These are phyloP conservation scores for Pyrenophora teres DNA, from an alignment of 2,329 filamentous ascomycete genomes.

Conservation along the genomic window DNA sequence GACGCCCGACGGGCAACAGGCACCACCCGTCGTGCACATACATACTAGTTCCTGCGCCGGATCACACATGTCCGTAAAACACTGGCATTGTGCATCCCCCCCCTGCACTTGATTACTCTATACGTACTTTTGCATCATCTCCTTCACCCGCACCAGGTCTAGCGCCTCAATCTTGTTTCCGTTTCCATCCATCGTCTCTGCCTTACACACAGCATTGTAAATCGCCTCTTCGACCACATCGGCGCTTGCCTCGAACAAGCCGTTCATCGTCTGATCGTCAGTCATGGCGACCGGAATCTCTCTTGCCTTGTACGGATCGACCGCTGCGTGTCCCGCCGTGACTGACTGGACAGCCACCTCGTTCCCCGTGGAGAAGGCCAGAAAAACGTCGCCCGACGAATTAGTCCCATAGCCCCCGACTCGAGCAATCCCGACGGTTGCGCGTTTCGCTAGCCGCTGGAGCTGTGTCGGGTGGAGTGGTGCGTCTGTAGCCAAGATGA, in stretches of 20 bases:
- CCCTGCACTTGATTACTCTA: slow-evolving; percentile 6
- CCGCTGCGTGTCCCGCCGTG: slow-evolving; percentile 23
- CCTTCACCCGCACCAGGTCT: slow-evolving; percentile 42
- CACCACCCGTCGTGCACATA: too few species aligned
- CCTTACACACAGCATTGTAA: slow-evolving; percentile 66
- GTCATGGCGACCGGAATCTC: slow-evolving; percentile 56
- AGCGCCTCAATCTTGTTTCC: slow-evolving; percentile 50
- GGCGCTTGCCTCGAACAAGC: slow-evolving; percentile 64
- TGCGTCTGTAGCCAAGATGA: slow-evolving; percentile 65
- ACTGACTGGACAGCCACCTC: slow-evolving; percentile 53
- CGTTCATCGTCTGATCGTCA: slow-evolving; percentile 65
- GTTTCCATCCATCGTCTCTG: slow-evolving; percentile 62
- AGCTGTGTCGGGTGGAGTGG: slow-evolving; percentile 64
- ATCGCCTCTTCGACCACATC: slow-evolving; percentile 70
- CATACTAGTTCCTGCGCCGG: too few species aligned
- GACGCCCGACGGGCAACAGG: too few species aligned
- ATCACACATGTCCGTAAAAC: too few species aligned
- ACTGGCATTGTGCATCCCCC: too few species aligned
- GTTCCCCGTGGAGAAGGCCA: slow-evolving; percentile 68
- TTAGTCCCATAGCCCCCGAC: slow-evolving; percentile 67
- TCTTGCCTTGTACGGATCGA: slow-evolving; percentile 45
- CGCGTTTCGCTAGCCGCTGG: slow-evolving; percentile 63
- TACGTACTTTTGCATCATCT: slow-evolving; percentile 44
- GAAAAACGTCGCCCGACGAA: slow-evolving; percentile 68
- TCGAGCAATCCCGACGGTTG: slow-evolving; percentile 64